Conservation (phyloP, 441 rosid species). For the Erysimum pusillum region DNA sequence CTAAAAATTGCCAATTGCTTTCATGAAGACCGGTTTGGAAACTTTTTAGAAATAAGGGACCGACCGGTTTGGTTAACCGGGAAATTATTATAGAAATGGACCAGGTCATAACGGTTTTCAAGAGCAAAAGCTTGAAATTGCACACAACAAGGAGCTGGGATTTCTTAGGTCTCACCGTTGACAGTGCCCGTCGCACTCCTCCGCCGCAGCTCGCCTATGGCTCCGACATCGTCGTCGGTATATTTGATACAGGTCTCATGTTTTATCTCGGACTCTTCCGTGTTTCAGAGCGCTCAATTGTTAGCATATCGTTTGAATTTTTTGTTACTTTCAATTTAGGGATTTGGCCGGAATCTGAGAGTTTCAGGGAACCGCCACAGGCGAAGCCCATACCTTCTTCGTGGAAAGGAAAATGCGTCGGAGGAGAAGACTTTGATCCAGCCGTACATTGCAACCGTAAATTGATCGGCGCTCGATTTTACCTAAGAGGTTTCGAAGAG, state of each 20-base stretch:
- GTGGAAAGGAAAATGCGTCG: conserved; percentile 69
- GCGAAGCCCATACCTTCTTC: conserved; percentile 57
- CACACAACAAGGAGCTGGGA: conserved; percentile 94
- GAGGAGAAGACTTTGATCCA: conserved; percentile 63
- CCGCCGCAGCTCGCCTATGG: conserved; percentile 60
- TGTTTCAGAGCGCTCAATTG: background rate
- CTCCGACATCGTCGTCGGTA: conserved; percentile 59
- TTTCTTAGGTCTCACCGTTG: conserved; percentile 71
- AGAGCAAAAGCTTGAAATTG: conserved; percentile 63
- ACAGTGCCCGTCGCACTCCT: conserved; percentile 23
- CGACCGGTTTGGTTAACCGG: conserved; percentile 12
- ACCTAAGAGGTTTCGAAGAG: conserved; percentile 57
- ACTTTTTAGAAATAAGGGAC: too few species aligned
- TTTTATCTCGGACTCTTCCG: background rate
- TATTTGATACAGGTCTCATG: conserved; percentile 65
- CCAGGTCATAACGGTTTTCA: conserved; percentile 69
- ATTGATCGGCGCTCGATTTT: conserved; percentile 70
- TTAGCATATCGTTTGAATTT: background rate
- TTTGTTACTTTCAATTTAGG: conserved; percentile 47
- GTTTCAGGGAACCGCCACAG: conserved; percentile 55
- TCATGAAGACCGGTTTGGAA: conserved; percentile 10
- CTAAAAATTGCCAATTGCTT: background rate
- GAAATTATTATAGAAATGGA: conserved; percentile 55
- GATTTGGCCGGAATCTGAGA: conserved; percentile 76
- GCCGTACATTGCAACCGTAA: conserved; percentile 64